Evolutionary conservation across 805 yeast genomes (phyloP).

Genomic region (Grigorovia transvaalensis): DNA sequence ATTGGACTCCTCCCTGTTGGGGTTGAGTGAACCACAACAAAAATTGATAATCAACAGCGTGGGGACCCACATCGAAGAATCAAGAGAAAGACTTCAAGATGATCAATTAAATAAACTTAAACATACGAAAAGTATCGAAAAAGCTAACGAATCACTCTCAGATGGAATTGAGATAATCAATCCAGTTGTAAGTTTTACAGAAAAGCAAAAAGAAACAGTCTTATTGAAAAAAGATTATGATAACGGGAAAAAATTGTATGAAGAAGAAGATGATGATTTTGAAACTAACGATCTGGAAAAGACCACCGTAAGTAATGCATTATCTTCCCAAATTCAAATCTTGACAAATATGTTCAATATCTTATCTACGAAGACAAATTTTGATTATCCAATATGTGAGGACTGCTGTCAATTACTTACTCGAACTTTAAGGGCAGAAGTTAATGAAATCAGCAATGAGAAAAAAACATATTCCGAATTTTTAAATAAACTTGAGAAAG

Average conservation of each 20-base stretch:
- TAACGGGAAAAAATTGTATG: conserved; percentile 3
- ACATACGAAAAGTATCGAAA: conserved; percentile 8
- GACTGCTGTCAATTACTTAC: conserved; percentile 70
- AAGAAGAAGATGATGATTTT: conserved; percentile 21
- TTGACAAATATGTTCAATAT: conserved; percentile 61
- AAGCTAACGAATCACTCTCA: not conserved
- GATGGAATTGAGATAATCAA: conserved; percentile 15
- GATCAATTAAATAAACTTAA: conserved; percentile 15
- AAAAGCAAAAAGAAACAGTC: not conserved
- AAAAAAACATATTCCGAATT: conserved; percentile 70
- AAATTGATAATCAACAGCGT: conserved; percentile 29
- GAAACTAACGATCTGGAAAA: conserved; percentile 6
- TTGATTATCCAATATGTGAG: conserved; percentile 78
- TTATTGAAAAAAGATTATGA: conserved; percentile 8
- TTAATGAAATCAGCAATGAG: conserved; percentile 65
- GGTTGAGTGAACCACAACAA: conserved; percentile 36
- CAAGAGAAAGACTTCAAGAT: conserved; percentile 12
- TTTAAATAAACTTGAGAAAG: conserved; percentile 54
- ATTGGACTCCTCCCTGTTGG: conserved; percentile 35
- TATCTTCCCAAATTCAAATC: conserved; percentile 42
- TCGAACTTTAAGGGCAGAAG: conserved; percentile 53
- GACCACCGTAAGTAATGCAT: conserved; percentile 14
- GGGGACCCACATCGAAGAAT: conserved; percentile 2
- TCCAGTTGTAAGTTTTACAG: not conserved
- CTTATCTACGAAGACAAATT: conserved; percentile 58